These are phyloP conservation scores for Ceratobasidium sp. DNA, from an alignment of 1,284 basidiomycete species.

Conservation along the genomic window DNA sequence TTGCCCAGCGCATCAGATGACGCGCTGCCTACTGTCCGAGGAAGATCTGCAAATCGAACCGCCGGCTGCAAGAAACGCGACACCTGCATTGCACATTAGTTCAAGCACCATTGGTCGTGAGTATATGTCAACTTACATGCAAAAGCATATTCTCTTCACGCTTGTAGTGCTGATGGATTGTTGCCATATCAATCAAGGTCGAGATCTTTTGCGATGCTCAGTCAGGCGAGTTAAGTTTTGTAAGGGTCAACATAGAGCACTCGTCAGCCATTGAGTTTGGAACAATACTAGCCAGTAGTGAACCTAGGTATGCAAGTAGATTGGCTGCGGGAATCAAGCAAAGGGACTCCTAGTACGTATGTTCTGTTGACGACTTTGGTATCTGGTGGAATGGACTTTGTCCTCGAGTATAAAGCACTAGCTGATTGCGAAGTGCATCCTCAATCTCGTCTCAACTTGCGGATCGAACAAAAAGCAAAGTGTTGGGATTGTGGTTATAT, in stretches of 20 bases:
- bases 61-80: not conserved
- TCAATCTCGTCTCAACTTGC: conserved; percentile 14
- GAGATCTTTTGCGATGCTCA: conserved; percentile 28
- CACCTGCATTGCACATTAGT: not conserved
- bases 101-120: too few relatives aligned
- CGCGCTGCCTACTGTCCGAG: not conserved
- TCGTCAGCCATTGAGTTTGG: conserved; percentile 35
- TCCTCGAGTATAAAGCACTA: conserved; percentile 6
- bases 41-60: conserved; percentile 31
- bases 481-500: conserved; percentile 23
- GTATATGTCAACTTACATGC: not conserved
- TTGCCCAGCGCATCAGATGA: not conserved
- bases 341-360: conserved; percentile 11
- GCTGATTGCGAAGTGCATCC: conserved; percentile 5
- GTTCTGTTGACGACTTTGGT: not conserved
- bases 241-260: conserved; percentile 24
- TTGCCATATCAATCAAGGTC: conserved; percentile 27
- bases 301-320: conserved; percentile 15
- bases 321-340: conserved; percentile 13
- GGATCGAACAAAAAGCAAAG: conserved; percentile 7
- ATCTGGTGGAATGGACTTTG: conserved; percentile 25
- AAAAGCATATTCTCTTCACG: conserved; percentile 6
- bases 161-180: conserved; percentile 36
- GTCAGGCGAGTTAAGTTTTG: conserved; percentile 34
- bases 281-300: conserved; percentile 12